A percentile compares a stretch with the other conserved stretches of the same genome.
Evolutionary conservation across 2,329 filamentous ascomycete species (phyloP).

Genomic region (Colletotrichum orbiculare): DNA sequence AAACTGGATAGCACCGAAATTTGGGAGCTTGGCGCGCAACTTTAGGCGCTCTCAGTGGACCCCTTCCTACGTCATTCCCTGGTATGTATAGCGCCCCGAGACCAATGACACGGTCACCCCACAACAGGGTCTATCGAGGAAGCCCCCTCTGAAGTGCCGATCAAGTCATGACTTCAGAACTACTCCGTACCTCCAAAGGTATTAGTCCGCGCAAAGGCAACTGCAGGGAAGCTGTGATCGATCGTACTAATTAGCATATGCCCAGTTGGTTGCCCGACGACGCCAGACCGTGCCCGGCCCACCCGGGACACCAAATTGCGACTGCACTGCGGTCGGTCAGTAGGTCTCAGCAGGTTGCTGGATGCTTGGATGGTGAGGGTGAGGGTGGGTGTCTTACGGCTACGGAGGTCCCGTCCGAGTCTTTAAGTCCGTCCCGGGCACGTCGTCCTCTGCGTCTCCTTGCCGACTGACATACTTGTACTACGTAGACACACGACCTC

Average conservation of each 20-base stretch:
- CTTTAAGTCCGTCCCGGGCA: conserved; percentile 24
- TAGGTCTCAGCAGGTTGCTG: conserved; percentile 6
- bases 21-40: conserved; percentile 16
- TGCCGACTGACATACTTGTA: neutral
- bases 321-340: neutral
- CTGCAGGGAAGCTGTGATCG: too few species aligned
- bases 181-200: neutral
- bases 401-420: conserved; percentile 19
- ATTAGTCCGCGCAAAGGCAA: neutral
- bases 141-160: conserved; percentile 29
- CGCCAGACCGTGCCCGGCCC: conserved; percentile 25
- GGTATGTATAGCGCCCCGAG: conserved; percentile 4
- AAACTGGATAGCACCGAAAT: conserved; percentile 2
- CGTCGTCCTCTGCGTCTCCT: too few species aligned
- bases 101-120: conserved; percentile 34
- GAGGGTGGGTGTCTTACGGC: conserved; percentile 7
- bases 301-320: conserved; percentile 11
- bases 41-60: conserved; percentile 10
- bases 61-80: conserved; percentile 26
- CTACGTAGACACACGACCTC: conserved; percentile 1
- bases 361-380: too few species aligned
- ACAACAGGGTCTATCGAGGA: conserved; percentile 13
- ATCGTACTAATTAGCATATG: too few species aligned
- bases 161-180: conserved; percentile 33
- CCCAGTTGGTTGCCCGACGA: neutral